Evolutionary conservation across 805 yeast genomes (phyloP).

Genomic region (Yamadazyma ubonensis): DNA sequence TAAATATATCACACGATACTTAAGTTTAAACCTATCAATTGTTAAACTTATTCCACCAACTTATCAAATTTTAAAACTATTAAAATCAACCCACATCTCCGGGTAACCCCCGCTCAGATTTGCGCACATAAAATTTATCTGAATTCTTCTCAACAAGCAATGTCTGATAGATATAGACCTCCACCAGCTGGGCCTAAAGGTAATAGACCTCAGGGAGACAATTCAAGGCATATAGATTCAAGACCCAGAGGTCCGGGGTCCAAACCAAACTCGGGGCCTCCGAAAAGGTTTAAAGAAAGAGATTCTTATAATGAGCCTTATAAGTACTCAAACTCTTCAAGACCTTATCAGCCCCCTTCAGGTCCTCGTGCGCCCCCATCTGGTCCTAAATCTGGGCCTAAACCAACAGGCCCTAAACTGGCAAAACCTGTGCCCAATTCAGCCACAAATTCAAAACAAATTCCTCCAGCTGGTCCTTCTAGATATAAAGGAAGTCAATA

Average conservation of each 20-base stretch:
- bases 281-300: conserved; percentile 23
- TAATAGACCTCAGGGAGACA: background rate
- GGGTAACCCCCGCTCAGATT: conserved; percentile 1
- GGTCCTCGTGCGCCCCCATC: conserved; percentile 13
- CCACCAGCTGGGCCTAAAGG: conserved; percentile 22
- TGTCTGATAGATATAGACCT: conserved; percentile 37
- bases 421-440: background rate
- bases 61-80: too few species aligned
- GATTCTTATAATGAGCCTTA: conserved; percentile 22
- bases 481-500: conserved; percentile 2
- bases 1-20: too few species aligned
- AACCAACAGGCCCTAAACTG: background rate
- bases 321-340: conserved; percentile 11
- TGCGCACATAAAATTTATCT: background rate
- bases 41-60: too few species aligned
- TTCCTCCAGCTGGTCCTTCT: conserved; percentile 10
- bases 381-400: conserved; percentile 13
- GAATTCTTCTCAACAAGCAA: conserved; percentile 12
- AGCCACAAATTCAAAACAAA: background rate
- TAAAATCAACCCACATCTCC: too few species aligned
- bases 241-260: background rate
- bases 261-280: conserved; percentile 16
- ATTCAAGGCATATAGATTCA: background rate
- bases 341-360: background rate
- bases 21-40: too few species aligned